Conservation (phyloP, 2,329 filamentous ascomycete genomes). For the Ceratocystis diversiconidia region DNA sequence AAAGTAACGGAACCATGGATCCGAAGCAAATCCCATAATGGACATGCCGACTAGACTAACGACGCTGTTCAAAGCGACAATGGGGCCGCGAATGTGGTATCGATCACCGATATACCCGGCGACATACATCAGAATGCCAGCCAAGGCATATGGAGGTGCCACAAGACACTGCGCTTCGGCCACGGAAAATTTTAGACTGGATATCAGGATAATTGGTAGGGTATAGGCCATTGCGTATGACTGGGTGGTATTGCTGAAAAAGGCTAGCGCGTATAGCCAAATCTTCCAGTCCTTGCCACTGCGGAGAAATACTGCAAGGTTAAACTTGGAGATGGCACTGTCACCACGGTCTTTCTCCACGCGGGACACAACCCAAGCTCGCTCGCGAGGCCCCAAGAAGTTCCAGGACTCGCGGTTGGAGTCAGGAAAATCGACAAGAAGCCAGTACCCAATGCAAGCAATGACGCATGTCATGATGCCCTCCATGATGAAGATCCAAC, state of each 20-base stretch:
- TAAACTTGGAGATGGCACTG: slow-evolving; percentile 39
- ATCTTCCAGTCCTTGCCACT: slow-evolving; percentile 40
- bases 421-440: slow-evolving; percentile 52
- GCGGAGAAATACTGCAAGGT: slow-evolving; percentile 32
- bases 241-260: slow-evolving; percentile 54
- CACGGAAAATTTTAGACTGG: slow-evolving; percentile 48
- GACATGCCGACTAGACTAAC: slow-evolving; percentile 54
- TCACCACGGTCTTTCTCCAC: slow-evolving; percentile 47
- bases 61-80: slow-evolving; percentile 51
- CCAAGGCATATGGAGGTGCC: slow-evolving; percentile 54
- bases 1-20: slow-evolving; percentile 52
- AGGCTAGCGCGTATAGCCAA: slow-evolving; percentile 48
- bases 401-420: slow-evolving; percentile 35
- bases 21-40: slow-evolving; percentile 42
- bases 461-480: slow-evolving; percentile 41
- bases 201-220: slow-evolving; percentile 56
- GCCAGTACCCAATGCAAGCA: slow-evolving; percentile 37
- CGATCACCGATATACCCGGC: slow-evolving; percentile 52
- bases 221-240: slow-evolving; percentile 68
- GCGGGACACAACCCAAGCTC: slow-evolving; percentile 37
- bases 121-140: slow-evolving; percentile 46
- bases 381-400: slow-evolving; percentile 40
- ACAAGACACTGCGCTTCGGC: slow-evolving; percentile 54
- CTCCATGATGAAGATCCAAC: slow-evolving; percentile 51
- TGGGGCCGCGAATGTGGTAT: slow-evolving; percentile 49